Percentiles rank a stretch among this genome's conserved stretches.
These are phyloP conservation scores for Amphichorda felina DNA, from an alignment of 2,329 filamentous ascomycete genomes.

Conservation along the genomic window DNA sequence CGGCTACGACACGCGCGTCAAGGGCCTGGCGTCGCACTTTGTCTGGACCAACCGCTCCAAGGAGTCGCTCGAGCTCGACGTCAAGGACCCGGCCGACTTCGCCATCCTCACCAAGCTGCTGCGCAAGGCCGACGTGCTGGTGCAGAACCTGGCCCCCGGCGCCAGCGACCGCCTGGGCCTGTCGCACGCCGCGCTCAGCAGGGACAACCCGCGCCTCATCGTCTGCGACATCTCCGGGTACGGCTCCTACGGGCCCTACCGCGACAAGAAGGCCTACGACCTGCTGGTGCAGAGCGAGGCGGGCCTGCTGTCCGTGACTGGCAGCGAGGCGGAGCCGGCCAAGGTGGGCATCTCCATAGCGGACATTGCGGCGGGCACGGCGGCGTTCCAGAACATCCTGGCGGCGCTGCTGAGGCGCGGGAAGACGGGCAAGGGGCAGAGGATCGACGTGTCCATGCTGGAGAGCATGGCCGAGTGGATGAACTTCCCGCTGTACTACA, in stretches of 20 bases:
- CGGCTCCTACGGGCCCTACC: conserved; percentile 35
- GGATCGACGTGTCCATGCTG: conserved; percentile 45
- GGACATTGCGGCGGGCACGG: conserved; percentile 40
- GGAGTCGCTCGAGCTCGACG: conserved; percentile 36
- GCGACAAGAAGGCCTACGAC: conserved; percentile 43
- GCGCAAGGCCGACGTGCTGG: conserved; percentile 33
- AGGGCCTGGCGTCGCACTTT: conserved; percentile 39
- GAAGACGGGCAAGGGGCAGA: conserved; percentile 33
- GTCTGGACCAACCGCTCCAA: conserved; percentile 44
- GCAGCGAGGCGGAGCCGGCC: conserved; percentile 26
- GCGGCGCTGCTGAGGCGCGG: conserved; percentile 34
- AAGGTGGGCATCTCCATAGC: conserved; percentile 44
- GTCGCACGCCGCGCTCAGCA: conserved; percentile 28
- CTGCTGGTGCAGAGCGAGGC: conserved; percentile 42
- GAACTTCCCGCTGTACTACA: conserved; percentile 42
- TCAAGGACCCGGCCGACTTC: conserved; percentile 31
- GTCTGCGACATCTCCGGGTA: conserved; percentile 44
- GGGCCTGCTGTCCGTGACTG: conserved; percentile 37
- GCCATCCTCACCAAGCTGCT: conserved; percentile 29
- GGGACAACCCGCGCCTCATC: conserved; percentile 30
- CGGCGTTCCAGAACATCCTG: conserved; percentile 38
- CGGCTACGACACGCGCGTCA: conserved; percentile 35
- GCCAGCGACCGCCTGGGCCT: conserved; percentile 33
- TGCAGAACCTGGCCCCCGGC: conserved; percentile 40
- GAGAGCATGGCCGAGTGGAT: conserved; percentile 49